Conservation (phyloP, 2,329 filamentous ascomycete genomes). For the Didymellaceae sp. region DNA sequence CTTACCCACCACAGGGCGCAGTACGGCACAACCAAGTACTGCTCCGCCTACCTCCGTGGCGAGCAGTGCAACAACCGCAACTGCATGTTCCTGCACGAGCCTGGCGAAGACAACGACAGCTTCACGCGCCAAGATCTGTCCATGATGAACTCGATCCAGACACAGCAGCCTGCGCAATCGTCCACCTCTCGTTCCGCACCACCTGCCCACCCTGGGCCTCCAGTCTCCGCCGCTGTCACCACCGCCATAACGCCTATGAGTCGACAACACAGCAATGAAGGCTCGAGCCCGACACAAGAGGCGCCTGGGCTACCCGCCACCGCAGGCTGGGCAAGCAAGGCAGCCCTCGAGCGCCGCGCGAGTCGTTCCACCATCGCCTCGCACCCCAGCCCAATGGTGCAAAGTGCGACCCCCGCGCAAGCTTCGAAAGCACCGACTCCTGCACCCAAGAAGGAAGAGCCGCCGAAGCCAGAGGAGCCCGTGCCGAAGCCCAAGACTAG, state of each 20-base stretch:
- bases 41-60: constrained; percentile 92
- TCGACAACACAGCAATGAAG: constrained; percentile 79
- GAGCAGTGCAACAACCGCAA: constrained; percentile 94
- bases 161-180: constrained; percentile 71
- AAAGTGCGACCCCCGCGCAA: constrained; percentile 53
- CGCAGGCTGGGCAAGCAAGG: constrained; percentile 86
- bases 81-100: constrained; percentile 98
- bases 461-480: constrained; percentile 31
- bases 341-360: constrained; percentile 71
- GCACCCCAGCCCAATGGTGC: constrained; percentile 77
- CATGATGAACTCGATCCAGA: constrained; percentile 88
- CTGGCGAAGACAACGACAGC: constrained; percentile 97
- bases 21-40: constrained; percentile 96
- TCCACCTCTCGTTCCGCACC: constrained; percentile 59
- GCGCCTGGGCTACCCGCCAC: constrained; percentile 90
- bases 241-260: constrained; percentile 65
- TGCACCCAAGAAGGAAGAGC: constrained; percentile 36
- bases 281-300: constrained; percentile 66
- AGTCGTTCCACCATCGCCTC: constrained; percentile 84
- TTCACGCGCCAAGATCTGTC: constrained; percentile 94
- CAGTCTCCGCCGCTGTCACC: constrained; percentile 52
- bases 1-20: constrained; percentile 60
- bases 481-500: constrained; percentile 36
- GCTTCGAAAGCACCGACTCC: constrained; percentile 29
- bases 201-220: constrained; percentile 57